Conservation (phyloP, 495 filamentous ascomycete genomes). For the Aspergillus coremiiformis region DNA sequence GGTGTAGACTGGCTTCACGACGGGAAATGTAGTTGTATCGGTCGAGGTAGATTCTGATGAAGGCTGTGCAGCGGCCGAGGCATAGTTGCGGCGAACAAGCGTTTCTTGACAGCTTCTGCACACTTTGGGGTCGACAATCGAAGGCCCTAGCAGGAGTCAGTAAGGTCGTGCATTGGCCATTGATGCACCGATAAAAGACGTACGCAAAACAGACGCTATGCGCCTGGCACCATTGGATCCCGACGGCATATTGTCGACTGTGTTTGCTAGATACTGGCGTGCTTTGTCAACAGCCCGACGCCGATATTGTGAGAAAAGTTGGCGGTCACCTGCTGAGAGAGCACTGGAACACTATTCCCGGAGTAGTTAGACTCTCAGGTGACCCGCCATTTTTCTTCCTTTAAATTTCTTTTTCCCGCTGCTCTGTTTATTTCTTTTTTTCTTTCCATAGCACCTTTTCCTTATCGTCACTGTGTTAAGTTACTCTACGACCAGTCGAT, state of each 20-base stretch:
- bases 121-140: constrained; percentile 37
- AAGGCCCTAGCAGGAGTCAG: constrained; percentile 28
- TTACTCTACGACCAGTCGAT: constrained; percentile 47
- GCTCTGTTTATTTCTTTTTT: constrained; percentile 16
- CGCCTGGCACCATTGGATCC: constrained; percentile 41
- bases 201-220: constrained; percentile 36
- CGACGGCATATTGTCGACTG: constrained; percentile 31
- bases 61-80: constrained; percentile 34
- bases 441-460: constrained; percentile 44
- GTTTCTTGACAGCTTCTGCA: constrained; percentile 47
- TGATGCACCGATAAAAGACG: constrained; percentile 12
- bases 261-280: constrained; percentile 10
- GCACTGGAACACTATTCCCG: constrained; percentile 13
- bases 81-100: constrained; percentile 39
- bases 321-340: constrained; percentile 21
- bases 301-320: constrained; percentile 38
- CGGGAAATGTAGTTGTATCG: constrained; percentile 25
- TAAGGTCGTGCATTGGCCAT: constrained; percentile 1
- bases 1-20: constrained; percentile 45
- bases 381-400: constrained; percentile 8
- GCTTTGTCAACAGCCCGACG: constrained; percentile 12
- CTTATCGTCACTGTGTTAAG: constrained; percentile 58
- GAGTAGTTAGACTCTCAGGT: constrained; percentile 28
- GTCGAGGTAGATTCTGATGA: constrained; percentile 25
- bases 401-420: constrained; percentile 17